Conservation (phyloP, 495 filamentous ascomycete genomes). For the Achaetomiella virescens region DNA sequence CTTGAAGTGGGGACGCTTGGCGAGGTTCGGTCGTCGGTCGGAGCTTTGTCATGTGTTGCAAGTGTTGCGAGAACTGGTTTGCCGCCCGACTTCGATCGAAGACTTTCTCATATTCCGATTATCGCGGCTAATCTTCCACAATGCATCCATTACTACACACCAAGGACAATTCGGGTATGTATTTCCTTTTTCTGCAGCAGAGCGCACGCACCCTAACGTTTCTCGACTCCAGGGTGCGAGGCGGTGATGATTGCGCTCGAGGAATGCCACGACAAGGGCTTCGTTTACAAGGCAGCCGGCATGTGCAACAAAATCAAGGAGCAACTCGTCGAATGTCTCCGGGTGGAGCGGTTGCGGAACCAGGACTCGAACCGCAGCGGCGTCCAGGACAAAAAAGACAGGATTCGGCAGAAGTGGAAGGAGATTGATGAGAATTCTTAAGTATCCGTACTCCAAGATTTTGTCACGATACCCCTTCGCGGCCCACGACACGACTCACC, state of each 20-base stretch:
- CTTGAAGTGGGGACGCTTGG: no score
- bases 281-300: constrained; percentile 79
- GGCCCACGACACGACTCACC: background rate
- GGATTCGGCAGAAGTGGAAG: constrained; percentile 68
- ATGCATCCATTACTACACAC: constrained; percentile 99
- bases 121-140: constrained; percentile 21
- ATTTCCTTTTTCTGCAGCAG: background rate
- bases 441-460: no score
- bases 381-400: constrained; percentile 60
- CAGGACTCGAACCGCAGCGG: constrained; percentile 69
- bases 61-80: no score
- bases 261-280: constrained; percentile 89
- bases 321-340: constrained; percentile 74
- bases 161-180: constrained; percentile 74
- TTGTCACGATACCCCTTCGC: background rate
- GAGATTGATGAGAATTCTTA: constrained; percentile 74
- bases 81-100: no score
- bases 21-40: no score
- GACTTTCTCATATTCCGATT: background rate
- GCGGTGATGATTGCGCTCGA: constrained; percentile 89
- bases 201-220: background rate
- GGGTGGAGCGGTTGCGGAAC: constrained; percentile 67
- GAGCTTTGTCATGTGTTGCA: no score
- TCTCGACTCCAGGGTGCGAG: constrained; percentile 63
- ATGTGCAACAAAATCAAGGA: constrained; percentile 84